Base-by-base conservation (phyloP, 345 rosid genomes). In the Dipteronia dyeriana region DNA sequence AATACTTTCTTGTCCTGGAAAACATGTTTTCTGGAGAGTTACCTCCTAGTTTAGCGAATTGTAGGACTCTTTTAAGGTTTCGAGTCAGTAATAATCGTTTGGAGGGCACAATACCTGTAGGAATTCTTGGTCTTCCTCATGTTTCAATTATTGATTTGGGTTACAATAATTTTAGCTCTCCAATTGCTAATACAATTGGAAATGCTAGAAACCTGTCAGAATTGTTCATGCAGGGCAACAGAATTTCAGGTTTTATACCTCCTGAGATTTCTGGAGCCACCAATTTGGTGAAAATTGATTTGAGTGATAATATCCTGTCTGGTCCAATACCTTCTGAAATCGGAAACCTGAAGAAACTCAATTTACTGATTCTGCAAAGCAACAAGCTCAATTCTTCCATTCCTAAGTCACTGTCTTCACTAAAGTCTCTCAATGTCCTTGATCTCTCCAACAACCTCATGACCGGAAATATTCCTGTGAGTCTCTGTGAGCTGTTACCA, bases 211-310 rank as follows among this genome's bases (percentile, higher is more conserved):
- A 95, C 84, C 73, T 95, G 85, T 91, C 98, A 7, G 98, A 95
- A 81, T 78, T 95, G 77, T 93, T 93, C 84, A 53, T 93, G 80
- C 97, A 91, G 75, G 89, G 81, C 73, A 95, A 95, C 72, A 84
- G 71, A 80, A 79, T 95, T 61, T 90, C 98, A 10, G 94, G 98
- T 47, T 78, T 82, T 74, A 9, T 93, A 39, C 98, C 98, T 72
- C 85, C 84, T 31, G 88, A 90, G 73, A 91, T 95, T 70, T 90
- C 92, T 51, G 79, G 82, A 23, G 94, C 93, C 38, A 76, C 80
- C 73, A 91, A 87, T 80, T 88, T 95, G 73, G 97, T 95, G 54
- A 95, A 95, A 89, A 86, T 95, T 82, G 98, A 95, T 83, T 89
- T 95, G 75, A 91, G 98, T 77, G 87, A 86, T 80, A 95, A 95